Percentiles rank a stretch among this genome's conserved stretches.
These are phyloP conservation scores for Lichtheimia hyalospora DNA, from an alignment of 371 early-diverging fungal genomes.

Conservation along the genomic window DNA sequence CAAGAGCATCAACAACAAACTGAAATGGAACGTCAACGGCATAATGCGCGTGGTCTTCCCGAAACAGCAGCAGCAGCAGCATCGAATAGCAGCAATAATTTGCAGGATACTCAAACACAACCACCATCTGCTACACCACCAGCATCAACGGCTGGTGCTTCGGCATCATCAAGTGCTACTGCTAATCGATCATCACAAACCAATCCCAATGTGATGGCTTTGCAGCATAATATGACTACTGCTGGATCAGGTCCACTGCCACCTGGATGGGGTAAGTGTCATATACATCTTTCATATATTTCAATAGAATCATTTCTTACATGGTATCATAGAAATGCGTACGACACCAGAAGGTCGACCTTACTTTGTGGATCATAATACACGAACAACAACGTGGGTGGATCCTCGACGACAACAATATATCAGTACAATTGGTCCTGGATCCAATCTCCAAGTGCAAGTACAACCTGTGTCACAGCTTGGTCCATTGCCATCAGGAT, in stretches of 20 bases:
- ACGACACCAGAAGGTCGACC: conserved; percentile 87
- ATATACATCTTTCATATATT: too few species aligned
- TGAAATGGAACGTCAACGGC: conserved; percentile 59
- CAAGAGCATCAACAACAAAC: conserved; percentile 28
- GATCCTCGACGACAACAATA: conserved; percentile 78
- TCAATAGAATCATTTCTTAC: not conserved
- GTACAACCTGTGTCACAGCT: conserved; percentile 75
- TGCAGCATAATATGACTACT: conserved; percentile 49
- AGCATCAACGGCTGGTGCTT: conserved; percentile 6
- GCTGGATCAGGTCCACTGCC: conserved; percentile 84
- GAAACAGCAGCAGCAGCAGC: conserved; percentile 46
- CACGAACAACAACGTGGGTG: conserved; percentile 94
- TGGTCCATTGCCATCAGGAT: conserved; percentile 90
- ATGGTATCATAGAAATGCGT: conserved; percentile 52
- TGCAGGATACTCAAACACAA: conserved; percentile 15
- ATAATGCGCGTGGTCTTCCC: conserved; percentile 83
- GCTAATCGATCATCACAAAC: conserved; percentile 39
- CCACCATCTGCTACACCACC: not conserved
- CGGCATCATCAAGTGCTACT: conserved; percentile 13
- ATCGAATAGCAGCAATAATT: not conserved
- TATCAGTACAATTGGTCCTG: conserved; percentile 49
- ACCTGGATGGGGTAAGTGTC: conserved; percentile 81
- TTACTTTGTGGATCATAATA: conserved; percentile 97
- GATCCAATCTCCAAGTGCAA: conserved; percentile 58
- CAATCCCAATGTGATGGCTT: conserved; percentile 42